These are phyloP conservation scores for Calonectria multiphialidica DNA, from an alignment of 2,329 filamentous ascomycete genomes.

Conservation along the genomic window DNA sequence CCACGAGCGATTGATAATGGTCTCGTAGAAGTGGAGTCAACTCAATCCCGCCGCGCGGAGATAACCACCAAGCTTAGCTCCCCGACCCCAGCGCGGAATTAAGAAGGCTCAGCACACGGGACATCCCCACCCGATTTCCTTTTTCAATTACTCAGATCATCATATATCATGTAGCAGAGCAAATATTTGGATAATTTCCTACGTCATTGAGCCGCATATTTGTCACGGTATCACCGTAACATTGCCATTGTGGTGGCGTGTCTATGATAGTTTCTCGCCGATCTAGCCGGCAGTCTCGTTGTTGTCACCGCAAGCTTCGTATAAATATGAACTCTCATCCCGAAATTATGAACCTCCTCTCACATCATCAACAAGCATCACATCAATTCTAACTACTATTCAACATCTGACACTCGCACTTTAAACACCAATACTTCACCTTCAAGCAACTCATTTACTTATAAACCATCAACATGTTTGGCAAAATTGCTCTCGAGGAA, in stretches of 20 bases:
- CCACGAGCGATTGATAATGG: no score
- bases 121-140: not conserved
- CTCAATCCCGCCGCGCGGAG: not conserved
- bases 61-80: not conserved
- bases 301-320: no score
- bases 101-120: not conserved
- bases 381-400: not conserved
- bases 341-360: no score
- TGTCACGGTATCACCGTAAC: not conserved
- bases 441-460: not conserved
- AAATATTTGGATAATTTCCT: not conserved
- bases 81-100: not conserved
- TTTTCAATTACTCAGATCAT: not conserved
- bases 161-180: not conserved
- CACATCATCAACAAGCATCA: not conserved
- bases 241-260: not conserved
- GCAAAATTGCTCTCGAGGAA: not conserved
- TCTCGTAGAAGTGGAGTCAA: not conserved
- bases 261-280: not conserved
- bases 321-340: not conserved
- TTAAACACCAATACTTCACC: not conserved
- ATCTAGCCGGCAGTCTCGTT: not conserved
- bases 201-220: not conserved
- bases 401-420: not conserved
- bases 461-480: not conserved